These are phyloP conservation scores for Lolium multiflorum DNA, from an alignment of 176 grass and related monocot genomes.

Conservation along the genomic window DNA sequence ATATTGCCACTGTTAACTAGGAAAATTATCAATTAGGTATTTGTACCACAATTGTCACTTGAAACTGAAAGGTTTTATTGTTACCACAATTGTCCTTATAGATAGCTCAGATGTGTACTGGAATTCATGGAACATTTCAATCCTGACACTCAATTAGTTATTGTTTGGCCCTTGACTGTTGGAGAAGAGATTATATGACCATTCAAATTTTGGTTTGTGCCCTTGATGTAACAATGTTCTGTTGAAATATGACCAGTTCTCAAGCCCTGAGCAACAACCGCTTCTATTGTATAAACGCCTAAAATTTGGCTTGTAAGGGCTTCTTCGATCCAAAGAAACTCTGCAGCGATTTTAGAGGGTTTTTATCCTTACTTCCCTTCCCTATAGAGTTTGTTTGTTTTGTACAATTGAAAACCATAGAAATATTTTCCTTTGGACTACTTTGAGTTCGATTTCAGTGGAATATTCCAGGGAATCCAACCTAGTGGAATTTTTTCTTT, in stretches of 20 bases:
- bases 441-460: background rate
- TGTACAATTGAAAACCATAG: background rate
- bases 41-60: too few relatives aligned
- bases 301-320: background rate
- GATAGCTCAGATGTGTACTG: background rate
- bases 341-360: background rate
- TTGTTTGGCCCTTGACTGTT: background rate
- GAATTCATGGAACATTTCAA: conserved; percentile 14
- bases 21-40: too few relatives aligned
- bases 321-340: background rate
- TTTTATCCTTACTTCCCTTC: background rate
- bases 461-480: background rate
- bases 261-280: background rate
- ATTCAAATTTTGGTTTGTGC: background rate
- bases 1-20: too few relatives aligned
- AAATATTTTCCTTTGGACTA: background rate
- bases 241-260: conserved; percentile 28
- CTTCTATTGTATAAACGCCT: background rate
- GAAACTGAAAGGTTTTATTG: background rate
- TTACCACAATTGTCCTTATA: background rate
- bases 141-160: background rate
- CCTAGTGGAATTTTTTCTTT: background rate
- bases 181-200: conserved; percentile 14
- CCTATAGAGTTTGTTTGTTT: background rate
- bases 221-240: background rate